A percentile compares a stretch with the other conserved stretches of the same genome.
These are phyloP conservation scores for Leccinum subatratum DNA, from an alignment of 1,284 basidiomycete genomes.

Conservation along the genomic window DNA sequence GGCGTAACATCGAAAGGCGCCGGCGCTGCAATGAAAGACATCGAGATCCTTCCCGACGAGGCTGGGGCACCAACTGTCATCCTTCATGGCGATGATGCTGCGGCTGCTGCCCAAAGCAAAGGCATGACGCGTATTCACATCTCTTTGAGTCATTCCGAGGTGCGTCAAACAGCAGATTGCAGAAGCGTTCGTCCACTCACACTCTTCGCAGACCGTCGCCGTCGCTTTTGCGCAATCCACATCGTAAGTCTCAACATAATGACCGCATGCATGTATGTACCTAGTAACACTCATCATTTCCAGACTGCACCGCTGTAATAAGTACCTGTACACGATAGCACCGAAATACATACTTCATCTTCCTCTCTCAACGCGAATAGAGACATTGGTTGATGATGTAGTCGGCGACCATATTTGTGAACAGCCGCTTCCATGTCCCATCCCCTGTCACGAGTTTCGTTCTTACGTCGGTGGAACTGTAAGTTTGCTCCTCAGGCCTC, in stretches of 20 bases:
- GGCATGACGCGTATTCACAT: slow-evolving; percentile 74
- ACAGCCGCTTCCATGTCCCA: slow-evolving; percentile 38
- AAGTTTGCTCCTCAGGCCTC: slow-evolving; percentile 50
- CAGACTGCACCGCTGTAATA: slow-evolving; percentile 2
- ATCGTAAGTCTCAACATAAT: slow-evolving; percentile 15
- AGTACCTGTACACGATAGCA: slow-evolving; percentile 9
- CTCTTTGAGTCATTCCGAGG: slow-evolving; percentile 89
- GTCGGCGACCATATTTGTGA: slow-evolving; percentile 39
- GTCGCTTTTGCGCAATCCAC: slow-evolving; percentile 77
- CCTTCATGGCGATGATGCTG: slow-evolving; percentile 83
- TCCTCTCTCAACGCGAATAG: slow-evolving; percentile 36
- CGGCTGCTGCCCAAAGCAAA: slow-evolving; percentile 67
- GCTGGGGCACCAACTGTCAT: slow-evolving; percentile 69
- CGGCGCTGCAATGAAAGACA: slow-evolving; percentile 90
- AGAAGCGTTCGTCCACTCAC: slow-evolving; percentile 13
- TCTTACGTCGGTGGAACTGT: too few species aligned
- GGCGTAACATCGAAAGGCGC: slow-evolving; percentile 89
- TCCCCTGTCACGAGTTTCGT: slow-evolving; percentile 39
- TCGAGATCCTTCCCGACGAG: slow-evolving; percentile 83
- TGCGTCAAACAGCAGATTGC: slow-evolving; percentile 36
- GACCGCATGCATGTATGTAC: slow-evolving; percentile 8
- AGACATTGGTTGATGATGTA: slow-evolving; percentile 51
- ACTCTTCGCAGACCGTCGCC: slow-evolving; percentile 56
- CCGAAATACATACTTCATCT: slow-evolving; percentile 14
- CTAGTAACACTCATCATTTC: slow-evolving; percentile 7